phyloP scores from a whole-genome alignment of 768 basidiomycete genomes.

The Amylocystis lapponica region DNA sequence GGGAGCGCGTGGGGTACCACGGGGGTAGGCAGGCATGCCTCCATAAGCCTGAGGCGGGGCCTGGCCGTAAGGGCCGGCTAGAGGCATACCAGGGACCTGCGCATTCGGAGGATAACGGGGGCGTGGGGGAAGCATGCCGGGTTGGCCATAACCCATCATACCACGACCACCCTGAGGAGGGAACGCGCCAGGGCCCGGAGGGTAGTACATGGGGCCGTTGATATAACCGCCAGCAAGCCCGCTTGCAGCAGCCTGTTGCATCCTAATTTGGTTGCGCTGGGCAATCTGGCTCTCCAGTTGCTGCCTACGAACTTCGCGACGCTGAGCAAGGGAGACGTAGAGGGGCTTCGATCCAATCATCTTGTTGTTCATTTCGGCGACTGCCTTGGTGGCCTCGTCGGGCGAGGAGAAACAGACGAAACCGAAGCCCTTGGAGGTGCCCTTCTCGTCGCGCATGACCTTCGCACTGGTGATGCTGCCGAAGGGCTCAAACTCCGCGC shows the following conservation, averaged over 20 bases:
- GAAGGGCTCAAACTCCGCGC: conserved; percentile 93
- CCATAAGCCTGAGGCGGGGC: conserved; percentile 70
- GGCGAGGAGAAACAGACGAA: conserved; percentile 99
- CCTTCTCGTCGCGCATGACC: conserved; percentile 98
- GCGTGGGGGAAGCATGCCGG: conserved; percentile 84
- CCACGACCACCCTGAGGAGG: conserved; percentile 71
- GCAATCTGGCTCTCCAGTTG: conserved; percentile 98
- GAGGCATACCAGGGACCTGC: conserved; percentile 71
- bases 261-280: conserved; percentile 93
- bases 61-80: conserved; percentile 67
- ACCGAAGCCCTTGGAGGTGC: conserved; percentile 91
- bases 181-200: conserved; percentile 72
- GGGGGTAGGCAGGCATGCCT: conserved; percentile 62
- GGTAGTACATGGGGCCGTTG: conserved; percentile 83
- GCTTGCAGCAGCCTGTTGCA: conserved; percentile 92
- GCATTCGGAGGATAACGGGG: conserved; percentile 75
- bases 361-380: conserved; percentile 99
- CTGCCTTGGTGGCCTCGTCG: conserved; percentile 98
- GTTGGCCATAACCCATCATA: conserved; percentile 78
- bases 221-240: conserved; percentile 81
- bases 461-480: conserved; percentile 98
- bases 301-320: conserved; percentile 95
- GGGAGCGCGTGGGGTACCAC: conserved; percentile 57
- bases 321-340: conserved; percentile 97
- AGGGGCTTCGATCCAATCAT: conserved; percentile 98